Conservation (phyloP, 805 yeast genomes). For the Lachancea quebecensis region DNA sequence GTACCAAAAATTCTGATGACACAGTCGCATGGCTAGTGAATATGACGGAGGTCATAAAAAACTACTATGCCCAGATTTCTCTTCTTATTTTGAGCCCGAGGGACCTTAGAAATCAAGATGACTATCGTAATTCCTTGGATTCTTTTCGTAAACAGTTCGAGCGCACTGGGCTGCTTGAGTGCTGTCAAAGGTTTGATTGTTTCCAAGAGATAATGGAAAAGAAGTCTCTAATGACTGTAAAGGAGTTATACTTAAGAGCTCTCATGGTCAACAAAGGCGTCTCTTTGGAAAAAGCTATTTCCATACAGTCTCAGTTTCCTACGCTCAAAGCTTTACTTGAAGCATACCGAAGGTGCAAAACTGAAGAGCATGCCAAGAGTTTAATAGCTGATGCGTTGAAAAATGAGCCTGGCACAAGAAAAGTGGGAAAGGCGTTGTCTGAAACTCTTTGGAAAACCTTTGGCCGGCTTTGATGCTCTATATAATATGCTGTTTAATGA, state of each 20-base stretch:
- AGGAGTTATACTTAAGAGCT: slow-evolving; percentile 69
- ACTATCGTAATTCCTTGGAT: slow-evolving; percentile 38
- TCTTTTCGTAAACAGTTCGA: slow-evolving; percentile 43
- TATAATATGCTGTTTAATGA: slow-evolving; percentile 11
- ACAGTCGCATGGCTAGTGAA: slow-evolving; percentile 43
- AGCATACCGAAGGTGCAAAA: slow-evolving; percentile 24
- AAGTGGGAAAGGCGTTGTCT: slow-evolving; percentile 29
- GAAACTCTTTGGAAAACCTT: slow-evolving; percentile 17
- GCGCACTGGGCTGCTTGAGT: slow-evolving; percentile 24
- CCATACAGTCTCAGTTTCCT: slow-evolving; percentile 60
- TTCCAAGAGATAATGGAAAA: slow-evolving; percentile 70
- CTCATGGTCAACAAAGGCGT: slow-evolving; percentile 76
- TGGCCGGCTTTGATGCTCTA: slow-evolving; percentile 4
- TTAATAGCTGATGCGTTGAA: slow-evolving; percentile 24
- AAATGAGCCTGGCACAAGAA: slow-evolving; percentile 29
- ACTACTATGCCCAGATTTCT: slow-evolving; percentile 35
- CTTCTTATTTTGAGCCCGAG: slow-evolving; percentile 48
- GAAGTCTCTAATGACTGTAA: slow-evolving; percentile 59
- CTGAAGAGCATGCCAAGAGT: slow-evolving; percentile 23
- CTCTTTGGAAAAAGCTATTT: slow-evolving; percentile 76
- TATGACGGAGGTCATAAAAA: slow-evolving; percentile 46
- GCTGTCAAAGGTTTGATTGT: slow-evolving; percentile 42
- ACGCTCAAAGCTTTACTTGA: slow-evolving; percentile 55
- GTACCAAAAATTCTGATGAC: slow-evolving; percentile 67
- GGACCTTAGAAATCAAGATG: slow-evolving; percentile 43